phyloP scores from a whole-genome alignment of 1,139 yeast genomes.

The Blastobotrys aristatus region DNA sequence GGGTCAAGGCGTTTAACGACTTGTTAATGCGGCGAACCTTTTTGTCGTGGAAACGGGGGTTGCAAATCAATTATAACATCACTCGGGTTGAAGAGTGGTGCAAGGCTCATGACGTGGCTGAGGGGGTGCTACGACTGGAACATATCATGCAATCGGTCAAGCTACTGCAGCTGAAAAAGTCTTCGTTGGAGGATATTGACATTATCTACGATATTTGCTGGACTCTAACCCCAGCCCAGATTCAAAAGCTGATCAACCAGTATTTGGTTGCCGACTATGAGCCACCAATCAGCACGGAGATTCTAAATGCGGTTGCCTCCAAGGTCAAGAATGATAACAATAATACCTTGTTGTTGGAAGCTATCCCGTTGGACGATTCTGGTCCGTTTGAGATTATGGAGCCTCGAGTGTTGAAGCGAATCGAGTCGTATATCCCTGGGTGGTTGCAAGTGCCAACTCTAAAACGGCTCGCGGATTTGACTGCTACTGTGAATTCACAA shows the following conservation, averaged over 20 bases:
- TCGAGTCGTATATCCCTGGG: slow-evolving; percentile 96
- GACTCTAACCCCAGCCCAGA: slow-evolving; percentile 88
- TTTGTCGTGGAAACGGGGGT: slow-evolving; percentile 95
- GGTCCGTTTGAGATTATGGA: slow-evolving; percentile 87
- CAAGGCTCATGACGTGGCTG: slow-evolving; percentile 86
- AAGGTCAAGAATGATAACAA: slow-evolving; percentile 57
- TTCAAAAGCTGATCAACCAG: slow-evolving; percentile 85
- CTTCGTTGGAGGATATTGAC: slow-evolving; percentile 84
- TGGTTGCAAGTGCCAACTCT: slow-evolving; percentile 87
- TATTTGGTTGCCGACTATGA: slow-evolving; percentile 94
- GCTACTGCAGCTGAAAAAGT: slow-evolving; percentile 84
- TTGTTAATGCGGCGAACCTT: slow-evolving; percentile 92
- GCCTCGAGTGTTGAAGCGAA: slow-evolving; percentile 79
- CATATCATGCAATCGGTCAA: slow-evolving; percentile 94
- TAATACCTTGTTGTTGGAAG: slow-evolving; percentile 43
- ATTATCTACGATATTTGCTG: slow-evolving; percentile 93
- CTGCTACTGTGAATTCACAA: slow-evolving; percentile 45
- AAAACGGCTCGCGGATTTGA: slow-evolving; percentile 83
- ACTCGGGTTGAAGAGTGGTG: slow-evolving; percentile 99
- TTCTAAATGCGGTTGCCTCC: slow-evolving; percentile 77
- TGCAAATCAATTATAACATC: slow-evolving; percentile 92
- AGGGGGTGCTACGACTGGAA: slow-evolving; percentile 80
- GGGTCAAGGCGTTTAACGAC: slow-evolving; percentile 93
- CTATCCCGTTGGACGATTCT: slow-evolving; percentile 54
- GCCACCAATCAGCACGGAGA: slow-evolving; percentile 83